Evolutionary conservation across 164 flowering plant species (phyloP).

Genomic region (Macadamia integrifolia): DNA sequence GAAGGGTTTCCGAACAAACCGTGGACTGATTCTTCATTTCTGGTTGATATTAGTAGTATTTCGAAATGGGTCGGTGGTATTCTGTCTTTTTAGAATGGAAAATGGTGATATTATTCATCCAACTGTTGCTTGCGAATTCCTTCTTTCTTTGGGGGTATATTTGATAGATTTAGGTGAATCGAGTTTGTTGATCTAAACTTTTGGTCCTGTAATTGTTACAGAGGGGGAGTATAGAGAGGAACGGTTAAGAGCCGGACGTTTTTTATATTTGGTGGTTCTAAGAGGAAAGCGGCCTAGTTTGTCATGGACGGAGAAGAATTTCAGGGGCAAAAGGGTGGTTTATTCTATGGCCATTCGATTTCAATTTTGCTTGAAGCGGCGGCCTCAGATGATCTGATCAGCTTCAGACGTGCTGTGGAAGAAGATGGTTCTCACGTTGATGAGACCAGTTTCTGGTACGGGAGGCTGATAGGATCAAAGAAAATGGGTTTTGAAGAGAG

Average conservation of each 20-base stretch:
- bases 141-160: neutral
- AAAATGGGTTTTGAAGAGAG: slow-evolving; percentile 34
- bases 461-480: slow-evolving; percentile 2
- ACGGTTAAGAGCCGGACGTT: neutral
- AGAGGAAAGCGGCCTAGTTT: slow-evolving; percentile 4
- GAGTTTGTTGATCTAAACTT: neutral
- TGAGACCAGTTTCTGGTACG: slow-evolving; percentile 18
- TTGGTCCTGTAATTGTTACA: neutral
- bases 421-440: slow-evolving; percentile 7
- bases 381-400: slow-evolving; percentile 12
- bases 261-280: slow-evolving; percentile 6
- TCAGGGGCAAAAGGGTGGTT: neutral
- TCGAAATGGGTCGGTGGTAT: too few relatives aligned
- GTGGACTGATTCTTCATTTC: neutral
- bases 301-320: slow-evolving; percentile 1
- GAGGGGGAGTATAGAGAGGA: neutral
- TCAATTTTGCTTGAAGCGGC: slow-evolving; percentile 15
- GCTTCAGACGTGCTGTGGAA: slow-evolving; percentile 11
- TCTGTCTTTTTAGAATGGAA: too few relatives aligned
- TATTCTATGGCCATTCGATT: neutral
- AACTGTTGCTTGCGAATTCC: too few relatives aligned
- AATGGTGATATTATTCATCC: neutral
- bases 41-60: neutral
- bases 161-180: neutral
- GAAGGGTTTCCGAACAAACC: neutral